Evolutionary conservation across 75 land plant genomes (phyloP), one percentile per base, ranked within the genome.

Genomic region (Pinus taeda): DNA sequence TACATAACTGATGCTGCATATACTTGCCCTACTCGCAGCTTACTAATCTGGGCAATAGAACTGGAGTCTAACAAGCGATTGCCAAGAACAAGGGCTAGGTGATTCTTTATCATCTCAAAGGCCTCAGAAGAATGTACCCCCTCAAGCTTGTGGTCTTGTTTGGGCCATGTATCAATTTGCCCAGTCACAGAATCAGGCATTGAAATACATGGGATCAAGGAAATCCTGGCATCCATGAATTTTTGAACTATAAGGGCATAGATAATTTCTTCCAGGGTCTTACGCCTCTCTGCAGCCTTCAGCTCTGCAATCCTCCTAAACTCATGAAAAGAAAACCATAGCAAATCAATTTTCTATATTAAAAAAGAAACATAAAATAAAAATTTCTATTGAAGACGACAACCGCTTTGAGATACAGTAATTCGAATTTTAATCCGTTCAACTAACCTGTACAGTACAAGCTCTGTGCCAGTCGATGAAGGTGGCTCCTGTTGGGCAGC

Each of bases 1-100:
- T 90, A 90, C 80, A 85, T 90, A 11, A 89, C 80, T 5, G 92
- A 90, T 17, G 92, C 84, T 66, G 90, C 88, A 81, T 90, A 90
- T 15, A 88, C 84, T 65, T 87, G 90, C 9, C 89, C 91, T 24
- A 89, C 79, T 63, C 82, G 59, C 15, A 87, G 75, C 79, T 87
- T 89, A 81, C 91, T 89, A 1, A 87, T 84, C 42, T 88, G 90
- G 15, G 82, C 84, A 60, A 83, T 57, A 71, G 85, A 57, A 58
- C 37, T 76, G 17, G 74, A 53, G 36, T 89, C 91, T 7, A 42
- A 57, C 39, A 81, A 76, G 11, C 83, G 78, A 20, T 77, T 74
- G 37, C 91, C 91, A 4, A 89, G 63, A 17, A 89, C 80, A 7
- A 79, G 74, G 55, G 80, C 33, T 12, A 89, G 78, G 67, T 89